Percentiles rank a stretch among this genome's conserved stretches.
Conservation (phyloP, 306 rosid species). For the Sphenostylis stenocarpa region DNA sequence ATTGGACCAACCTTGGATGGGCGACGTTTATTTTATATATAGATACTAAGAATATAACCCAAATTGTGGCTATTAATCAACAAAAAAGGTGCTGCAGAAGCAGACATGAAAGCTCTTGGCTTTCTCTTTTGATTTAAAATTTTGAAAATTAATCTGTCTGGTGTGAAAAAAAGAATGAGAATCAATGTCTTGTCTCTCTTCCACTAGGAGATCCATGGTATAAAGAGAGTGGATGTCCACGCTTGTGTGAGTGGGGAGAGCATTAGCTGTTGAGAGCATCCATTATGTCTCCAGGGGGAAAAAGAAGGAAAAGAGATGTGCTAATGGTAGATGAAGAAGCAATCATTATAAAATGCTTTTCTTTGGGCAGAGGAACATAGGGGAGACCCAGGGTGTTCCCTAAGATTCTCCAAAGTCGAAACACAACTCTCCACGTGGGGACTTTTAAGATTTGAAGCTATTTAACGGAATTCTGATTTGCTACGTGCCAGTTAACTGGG, state of each 20-base stretch:
- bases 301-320: slow-evolving; percentile 3
- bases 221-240: slow-evolving; percentile 46
- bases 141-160: slow-evolving; percentile 22
- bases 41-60: slow-evolving; percentile 40
- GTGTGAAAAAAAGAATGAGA: slow-evolving; percentile 43
- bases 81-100: slow-evolving; percentile 29
- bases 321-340: slow-evolving; percentile 22
- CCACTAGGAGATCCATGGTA: slow-evolving; percentile 41
- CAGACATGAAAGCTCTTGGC: slow-evolving; percentile 30
- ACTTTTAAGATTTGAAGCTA: neutral
- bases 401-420: slow-evolving; percentile 30
- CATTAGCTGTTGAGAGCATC: slow-evolving; percentile 58
- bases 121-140: neutral
- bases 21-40: slow-evolving; percentile 17
- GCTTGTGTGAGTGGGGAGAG: slow-evolving; percentile 53
- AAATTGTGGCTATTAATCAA: slow-evolving; percentile 45
- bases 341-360: slow-evolving; percentile 46
- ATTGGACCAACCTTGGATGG: neutral
- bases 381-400: slow-evolving; percentile 31
- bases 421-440: slow-evolving; percentile 20
- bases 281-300: slow-evolving; percentile 35
- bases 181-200: slow-evolving; percentile 44
- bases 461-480: slow-evolving; percentile 2
- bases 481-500: slow-evolving; percentile 20
- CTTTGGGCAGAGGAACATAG: slow-evolving; percentile 11